phyloP scores from a whole-genome alignment of 2,329 filamentous ascomycete genomes.

The Alternaria arbusti region DNA sequence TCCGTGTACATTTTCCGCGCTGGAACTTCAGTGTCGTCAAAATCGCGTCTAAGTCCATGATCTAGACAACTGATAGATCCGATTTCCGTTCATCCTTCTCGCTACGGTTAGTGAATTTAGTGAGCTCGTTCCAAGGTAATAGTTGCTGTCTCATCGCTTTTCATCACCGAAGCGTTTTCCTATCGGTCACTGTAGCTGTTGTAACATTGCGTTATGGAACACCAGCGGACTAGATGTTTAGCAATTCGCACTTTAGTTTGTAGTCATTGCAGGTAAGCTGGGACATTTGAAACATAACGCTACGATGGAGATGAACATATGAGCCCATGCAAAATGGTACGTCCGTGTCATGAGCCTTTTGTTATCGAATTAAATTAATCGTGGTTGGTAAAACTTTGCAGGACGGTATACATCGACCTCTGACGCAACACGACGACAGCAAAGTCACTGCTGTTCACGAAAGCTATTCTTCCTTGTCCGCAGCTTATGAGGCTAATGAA shows the following conservation, averaged over 20 bases:
- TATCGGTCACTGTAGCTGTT: background rate
- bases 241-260: background rate
- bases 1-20: constrained; percentile 48
- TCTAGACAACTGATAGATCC: background rate
- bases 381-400: background rate
- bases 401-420: background rate
- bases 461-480: background rate
- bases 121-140: background rate
- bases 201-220: background rate
- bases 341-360: background rate
- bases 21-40: constrained; percentile 46
- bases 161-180: background rate
- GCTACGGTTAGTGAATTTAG: background rate
- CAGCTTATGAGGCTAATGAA: constrained; percentile 12
- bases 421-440: background rate
- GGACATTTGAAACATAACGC: background rate
- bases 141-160: background rate
- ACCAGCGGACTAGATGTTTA: background rate
- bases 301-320: background rate
- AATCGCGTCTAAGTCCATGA: background rate
- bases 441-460: background rate
- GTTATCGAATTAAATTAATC: background rate
- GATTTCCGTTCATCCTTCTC: background rate
- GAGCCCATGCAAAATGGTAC: background rate
- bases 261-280: background rate